Evolutionary conservation across 768 basidiomycete genomes (phyloP), one percentile per base, ranked within the genome.

Genomic region (Pleurotus pulmonarius): DNA sequence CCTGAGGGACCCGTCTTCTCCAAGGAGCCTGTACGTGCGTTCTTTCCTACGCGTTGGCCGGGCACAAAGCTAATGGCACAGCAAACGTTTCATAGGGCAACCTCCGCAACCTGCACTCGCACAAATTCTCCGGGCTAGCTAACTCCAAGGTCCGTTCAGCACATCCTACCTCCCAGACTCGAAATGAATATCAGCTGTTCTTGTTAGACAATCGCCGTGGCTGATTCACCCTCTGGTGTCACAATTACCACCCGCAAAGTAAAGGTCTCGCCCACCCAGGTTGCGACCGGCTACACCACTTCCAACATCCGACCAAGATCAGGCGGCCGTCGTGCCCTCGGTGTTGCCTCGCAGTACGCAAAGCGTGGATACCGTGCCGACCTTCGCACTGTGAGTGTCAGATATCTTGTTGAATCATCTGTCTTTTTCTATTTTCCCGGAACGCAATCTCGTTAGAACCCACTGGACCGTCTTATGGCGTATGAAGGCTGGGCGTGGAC

Each of bases 401-500:
- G 40, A 18, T 46, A 45, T 54, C 40, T 57, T 45, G 51, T 29
- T 47, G 26, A 49, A 55, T 51, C 44, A 22, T 15, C 48, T 52
- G 59, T 51, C 58, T 46, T 47, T 47, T 51, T 54, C 61, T 25
- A 26, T 34, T 48, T 20, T 56, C 38, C 43, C 38, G 40, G 53
- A 65, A 76, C 73, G 89, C 90, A 92, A 75, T 86, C 85, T 82
- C 86, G 86, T 86, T 93, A 93, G 90, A 93, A 90, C 90, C 90
- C 87, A 79, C 89, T 83, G 87, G 87, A 90, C 70, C 71, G 71
- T 80, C 74, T 65, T 66, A 71, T 72, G 77, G 78, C 74, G 73
- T 70, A 86, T 86, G 88, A 92, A 87, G 79, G 89, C 75, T 81
- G 89, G 88, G 90, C 83, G 90, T 93, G 89, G 90, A 93, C 86